A percentile compares a stretch with the other conserved stretches of the same genome.
Evolutionary conservation across 2,329 filamentous ascomycete genomes (phyloP).

Genomic region (Coniochaeta hoffmannii): DNA sequence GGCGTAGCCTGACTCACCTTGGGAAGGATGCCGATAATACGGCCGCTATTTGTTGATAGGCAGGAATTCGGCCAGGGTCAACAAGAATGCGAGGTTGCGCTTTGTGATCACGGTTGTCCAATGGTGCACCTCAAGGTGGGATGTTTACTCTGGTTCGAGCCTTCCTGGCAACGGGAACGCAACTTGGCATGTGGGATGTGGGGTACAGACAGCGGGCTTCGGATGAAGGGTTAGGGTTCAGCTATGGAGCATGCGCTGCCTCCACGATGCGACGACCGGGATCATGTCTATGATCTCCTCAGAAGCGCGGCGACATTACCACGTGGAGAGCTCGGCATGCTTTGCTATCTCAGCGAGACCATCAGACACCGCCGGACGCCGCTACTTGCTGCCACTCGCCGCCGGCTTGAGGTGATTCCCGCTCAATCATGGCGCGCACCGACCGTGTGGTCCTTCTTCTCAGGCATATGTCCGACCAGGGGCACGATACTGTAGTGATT

Average conservation of each 20-base stretch:
- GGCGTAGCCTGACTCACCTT: not conserved
- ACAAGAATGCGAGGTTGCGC: not conserved
- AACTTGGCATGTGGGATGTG: not conserved
- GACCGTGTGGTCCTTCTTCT: too few relatives aligned
- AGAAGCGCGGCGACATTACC: too few relatives aligned
- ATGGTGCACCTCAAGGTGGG: not conserved
- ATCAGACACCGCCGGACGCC: too few relatives aligned
- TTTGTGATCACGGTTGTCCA: not conserved
- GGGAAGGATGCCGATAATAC: not conserved
- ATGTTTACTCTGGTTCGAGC: not conserved
- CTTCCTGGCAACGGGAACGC: not conserved
- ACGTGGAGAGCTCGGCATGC: too few relatives aligned
- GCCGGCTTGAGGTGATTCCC: too few relatives aligned
- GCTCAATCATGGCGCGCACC: too few relatives aligned
- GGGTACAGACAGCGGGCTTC: not conserved
- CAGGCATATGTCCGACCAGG: too few relatives aligned
- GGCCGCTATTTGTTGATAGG: not conserved
- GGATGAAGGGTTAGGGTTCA: not conserved
- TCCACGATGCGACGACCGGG: too few relatives aligned
- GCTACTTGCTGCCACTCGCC: too few relatives aligned
- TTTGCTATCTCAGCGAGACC: too few relatives aligned
- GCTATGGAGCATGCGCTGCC: not conserved
- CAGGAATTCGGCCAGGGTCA: not conserved
- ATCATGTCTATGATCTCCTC: too few relatives aligned
- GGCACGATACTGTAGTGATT: too few relatives aligned